A percentile compares a stretch with the other conserved stretches of the same genome.
Evolutionary conservation across 2,329 filamentous ascomycete species (phyloP).

Genomic region (Periconia macrospinosa): DNA sequence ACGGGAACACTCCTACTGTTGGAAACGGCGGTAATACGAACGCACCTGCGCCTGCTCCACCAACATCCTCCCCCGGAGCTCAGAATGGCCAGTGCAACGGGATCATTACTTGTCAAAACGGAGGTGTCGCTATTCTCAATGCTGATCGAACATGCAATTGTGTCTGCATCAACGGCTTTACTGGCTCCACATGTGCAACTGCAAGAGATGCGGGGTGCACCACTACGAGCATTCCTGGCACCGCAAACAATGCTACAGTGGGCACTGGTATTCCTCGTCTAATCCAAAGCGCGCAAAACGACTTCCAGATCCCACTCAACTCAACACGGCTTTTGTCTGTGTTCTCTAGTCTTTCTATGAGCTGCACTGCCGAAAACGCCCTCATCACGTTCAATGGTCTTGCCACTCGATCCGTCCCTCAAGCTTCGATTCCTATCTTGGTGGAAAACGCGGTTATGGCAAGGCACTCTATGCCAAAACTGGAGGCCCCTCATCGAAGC

Average conservation of each 20-base stretch:
- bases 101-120: constrained; percentile 72
- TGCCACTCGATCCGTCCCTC: constrained; percentile 29
- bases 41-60: constrained; percentile 15
- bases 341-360: constrained; percentile 74
- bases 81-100: constrained; percentile 56
- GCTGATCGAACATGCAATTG: constrained; percentile 72
- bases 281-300: constrained; percentile 63
- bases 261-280: constrained; percentile 78
- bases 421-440: constrained; percentile 20
- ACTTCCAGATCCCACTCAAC: constrained; percentile 77
- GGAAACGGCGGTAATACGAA: constrained; percentile 25
- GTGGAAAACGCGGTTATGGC: constrained; percentile 20
- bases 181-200: constrained; percentile 61
- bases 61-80: constrained; percentile 21
- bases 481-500: constrained; percentile 25
- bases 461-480: constrained; percentile 24
- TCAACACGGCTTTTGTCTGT: constrained; percentile 70
- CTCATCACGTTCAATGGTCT: constrained; percentile 77
- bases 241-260: constrained; percentile 66
- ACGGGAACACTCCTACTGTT: constrained; percentile 16
- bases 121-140: constrained; percentile 73
- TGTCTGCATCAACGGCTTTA: constrained; percentile 87
- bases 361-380: constrained; percentile 83
- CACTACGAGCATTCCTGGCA: constrained; percentile 49
- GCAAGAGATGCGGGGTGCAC: constrained; percentile 58